Base-by-base conservation (phyloP, 2,329 filamentous ascomycete genomes). In the Chaetomiaceae sp. region DNA sequence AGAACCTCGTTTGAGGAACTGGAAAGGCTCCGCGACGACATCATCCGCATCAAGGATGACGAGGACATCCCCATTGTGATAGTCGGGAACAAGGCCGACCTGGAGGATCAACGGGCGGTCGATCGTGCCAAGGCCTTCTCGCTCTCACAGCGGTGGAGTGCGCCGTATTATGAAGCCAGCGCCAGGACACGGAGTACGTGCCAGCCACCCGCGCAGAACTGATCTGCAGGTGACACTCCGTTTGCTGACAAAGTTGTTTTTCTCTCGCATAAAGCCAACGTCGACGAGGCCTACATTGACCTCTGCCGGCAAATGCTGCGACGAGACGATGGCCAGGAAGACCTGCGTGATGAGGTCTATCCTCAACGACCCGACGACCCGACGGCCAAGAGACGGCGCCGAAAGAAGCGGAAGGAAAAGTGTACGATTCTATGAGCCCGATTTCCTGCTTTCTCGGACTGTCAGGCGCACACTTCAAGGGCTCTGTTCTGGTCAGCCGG, bases 101-200 rank as follows among this genome's bases (percentile, higher is more conserved):
- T 96, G 38, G 89, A 93, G 69, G 89, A 95, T 65, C 87, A 91
- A 66, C 83, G 89, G 25, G 81, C 79, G 17, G 87, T 96, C 8
- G 82, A 86, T 12, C 81, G 89, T 45, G 85, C 86, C 55, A 84
- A 84, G 60, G 90, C 88, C 5, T 95, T 95, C 65, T 79, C 85
- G 27, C 79, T 95, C 56, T 90, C 87, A n/a, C 88, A 93, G 64
- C 80, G 79, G 63, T 96, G 90, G 90, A 86, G 85, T 17, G 87
- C 87, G 31, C 90, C 90, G 0, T 96, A 95, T 67, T 96, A 95
- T 65, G 90, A 96, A 71, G 86, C 90, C 31, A 92, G 87, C 56
- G 90, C 90, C 44, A 78, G 90, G 57, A 83, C 87, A 60, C 77
- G 85, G 63, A 87, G 64, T 87, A 65, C 64, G 77, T 58, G 4